Evolutionary conservation across 2,329 filamentous ascomycete genomes (phyloP).

Genomic region (Lachnum nothofagi): DNA sequence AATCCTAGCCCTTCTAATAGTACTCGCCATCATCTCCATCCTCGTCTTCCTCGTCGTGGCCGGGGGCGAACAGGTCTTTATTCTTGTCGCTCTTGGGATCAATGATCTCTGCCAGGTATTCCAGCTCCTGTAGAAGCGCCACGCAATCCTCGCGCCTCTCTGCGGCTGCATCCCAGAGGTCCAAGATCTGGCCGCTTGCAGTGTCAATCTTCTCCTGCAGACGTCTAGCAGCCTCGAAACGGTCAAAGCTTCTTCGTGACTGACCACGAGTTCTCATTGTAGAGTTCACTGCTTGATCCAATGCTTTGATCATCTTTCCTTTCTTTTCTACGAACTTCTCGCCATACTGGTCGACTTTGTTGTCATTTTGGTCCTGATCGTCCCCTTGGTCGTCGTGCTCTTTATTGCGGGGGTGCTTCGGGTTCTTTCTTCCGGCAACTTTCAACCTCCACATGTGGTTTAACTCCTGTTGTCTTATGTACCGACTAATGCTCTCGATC

Average conservation of each 20-base stretch:
- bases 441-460: background rate
- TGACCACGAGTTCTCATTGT: background rate
- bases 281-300: background rate
- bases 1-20: background rate
- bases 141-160: slow-evolving; percentile 18
- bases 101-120: slow-evolving; percentile 16
- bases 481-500: background rate
- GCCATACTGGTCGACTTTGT: background rate
- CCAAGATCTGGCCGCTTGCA: slow-evolving; percentile 13
- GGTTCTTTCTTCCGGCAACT: background rate
- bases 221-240: background rate
- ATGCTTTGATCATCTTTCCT: background rate
- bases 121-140: slow-evolving; percentile 19
- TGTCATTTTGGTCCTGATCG: no score
- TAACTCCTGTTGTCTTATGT: background rate
- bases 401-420: background rate
- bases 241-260: background rate
- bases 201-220: slow-evolving; percentile 1
- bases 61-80: slow-evolving; percentile 9
- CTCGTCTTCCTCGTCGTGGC: slow-evolving; percentile 2
- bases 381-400: background rate
- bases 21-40: slow-evolving; percentile 4
- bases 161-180: slow-evolving; percentile 14
- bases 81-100: slow-evolving; percentile 16
- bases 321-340: background rate